These are phyloP conservation scores for Xerocomus minutiporus DNA, from an alignment of 1,284 basidiomycete genomes.

Conservation along the genomic window DNA sequence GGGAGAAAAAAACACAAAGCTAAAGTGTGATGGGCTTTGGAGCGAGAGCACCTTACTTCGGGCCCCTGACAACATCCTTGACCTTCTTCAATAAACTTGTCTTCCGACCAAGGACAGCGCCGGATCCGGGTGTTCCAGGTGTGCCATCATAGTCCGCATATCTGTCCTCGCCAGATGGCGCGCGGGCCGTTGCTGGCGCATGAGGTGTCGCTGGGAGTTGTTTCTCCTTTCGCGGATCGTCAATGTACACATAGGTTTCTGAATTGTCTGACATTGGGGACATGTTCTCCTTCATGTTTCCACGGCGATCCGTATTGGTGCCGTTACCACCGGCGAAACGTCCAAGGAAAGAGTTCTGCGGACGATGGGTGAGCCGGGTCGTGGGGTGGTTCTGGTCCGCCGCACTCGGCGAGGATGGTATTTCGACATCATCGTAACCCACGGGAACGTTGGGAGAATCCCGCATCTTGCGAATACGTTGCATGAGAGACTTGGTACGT, in stretches of 20 bases:
- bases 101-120: constrained; percentile 59
- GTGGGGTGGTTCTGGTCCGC: constrained; percentile 36
- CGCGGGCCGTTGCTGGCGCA: constrained; percentile 24
- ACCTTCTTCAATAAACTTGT: constrained; percentile 76
- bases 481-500: constrained; percentile 76
- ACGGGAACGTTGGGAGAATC: constrained; percentile 78
- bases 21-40: constrained; percentile 6
- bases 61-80: constrained; percentile 61
- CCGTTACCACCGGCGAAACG: constrained; percentile 48
- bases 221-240: constrained; percentile 52
- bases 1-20: constrained; percentile 1
- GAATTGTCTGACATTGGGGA: constrained; percentile 41
- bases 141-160: constrained; percentile 50
- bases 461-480: constrained; percentile 79
- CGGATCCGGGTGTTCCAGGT: constrained; percentile 32
- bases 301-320: constrained; percentile 26
- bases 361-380: constrained; percentile 56
- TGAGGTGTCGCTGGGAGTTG: constrained; percentile 58
- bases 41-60: constrained; percentile 33
- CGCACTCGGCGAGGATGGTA: constrained; percentile 46
- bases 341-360: constrained; percentile 71
- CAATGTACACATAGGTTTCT: constrained; percentile 63
- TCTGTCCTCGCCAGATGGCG: constrained; percentile 32
- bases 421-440: constrained; percentile 42
- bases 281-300: constrained; percentile 27